These are phyloP conservation scores for Eimeria praecox DNA, from an alignment of 169 alveolate species.

Conservation along the genomic window DNA sequence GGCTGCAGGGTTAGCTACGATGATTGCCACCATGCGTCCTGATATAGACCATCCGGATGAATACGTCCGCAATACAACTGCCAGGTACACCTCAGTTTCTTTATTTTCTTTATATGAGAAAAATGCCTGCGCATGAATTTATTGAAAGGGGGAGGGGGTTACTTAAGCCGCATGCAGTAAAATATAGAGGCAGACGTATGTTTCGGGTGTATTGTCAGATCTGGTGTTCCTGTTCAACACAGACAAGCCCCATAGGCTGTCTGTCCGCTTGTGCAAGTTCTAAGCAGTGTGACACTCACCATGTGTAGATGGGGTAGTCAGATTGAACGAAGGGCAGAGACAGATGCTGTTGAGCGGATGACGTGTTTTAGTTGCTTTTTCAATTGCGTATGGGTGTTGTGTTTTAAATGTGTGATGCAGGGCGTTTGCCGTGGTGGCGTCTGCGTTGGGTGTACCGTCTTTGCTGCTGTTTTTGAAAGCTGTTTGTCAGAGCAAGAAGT, in stretches of 20 bases:
- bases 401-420: slow-evolving; percentile 77
- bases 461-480: slow-evolving; percentile 98
- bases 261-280: background rate
- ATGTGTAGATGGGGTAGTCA: background rate
- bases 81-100: slow-evolving; percentile 82
- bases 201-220: background rate
- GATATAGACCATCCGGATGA: slow-evolving; percentile 99
- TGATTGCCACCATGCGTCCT: slow-evolving; percentile 99
- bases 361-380: background rate
- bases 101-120: background rate
- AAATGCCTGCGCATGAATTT: no score
- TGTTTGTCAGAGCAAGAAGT: slow-evolving; percentile 97
- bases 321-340: background rate
- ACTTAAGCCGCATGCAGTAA: background rate
- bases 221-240: background rate
- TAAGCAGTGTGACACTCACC: background rate
- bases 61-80: slow-evolving; percentile 98
- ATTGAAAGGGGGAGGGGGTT: background rate
- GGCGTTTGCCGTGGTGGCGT: slow-evolving; percentile 99
- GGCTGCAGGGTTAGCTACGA: slow-evolving; percentile 99
- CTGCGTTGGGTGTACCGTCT: slow-evolving; percentile 99
- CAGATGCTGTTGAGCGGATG: background rate
- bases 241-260: no score
- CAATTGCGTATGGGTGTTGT: background rate
- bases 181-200: background rate